Conservation (phyloP, 371 early-diverging fungal species). For the Mortierella sp. region DNA sequence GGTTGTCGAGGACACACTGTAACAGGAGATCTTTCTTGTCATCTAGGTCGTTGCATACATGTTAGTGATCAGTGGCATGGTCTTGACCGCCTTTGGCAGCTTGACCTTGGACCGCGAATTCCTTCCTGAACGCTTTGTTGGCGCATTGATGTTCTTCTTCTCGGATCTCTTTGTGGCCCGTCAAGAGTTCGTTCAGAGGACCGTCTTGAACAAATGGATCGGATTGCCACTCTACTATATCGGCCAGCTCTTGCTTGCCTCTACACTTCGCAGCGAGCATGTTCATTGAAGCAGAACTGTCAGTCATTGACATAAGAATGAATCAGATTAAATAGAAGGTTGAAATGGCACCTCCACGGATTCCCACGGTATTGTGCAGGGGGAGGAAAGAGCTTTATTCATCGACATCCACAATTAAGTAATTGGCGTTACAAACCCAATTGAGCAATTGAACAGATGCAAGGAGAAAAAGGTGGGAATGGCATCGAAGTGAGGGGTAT, state of each 20-base stretch:
- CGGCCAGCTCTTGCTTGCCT: slow-evolving; percentile 42
- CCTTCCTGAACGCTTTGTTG: slow-evolving; percentile 45
- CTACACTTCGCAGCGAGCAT: slow-evolving; percentile 43
- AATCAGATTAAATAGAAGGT: no score
- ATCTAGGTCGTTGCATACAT: slow-evolving; percentile 42
- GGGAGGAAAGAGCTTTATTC: no score
- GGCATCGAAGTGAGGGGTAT: background rate
- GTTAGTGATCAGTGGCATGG: slow-evolving; percentile 48
- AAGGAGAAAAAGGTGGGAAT: background rate
- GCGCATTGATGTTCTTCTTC: slow-evolving; percentile 49
- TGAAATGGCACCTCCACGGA: no score
- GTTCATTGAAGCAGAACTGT: slow-evolving; percentile 7
- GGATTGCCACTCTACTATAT: slow-evolving; percentile 49
- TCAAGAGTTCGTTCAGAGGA: slow-evolving; percentile 47
- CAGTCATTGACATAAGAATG: background rate
- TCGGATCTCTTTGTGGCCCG: slow-evolving; percentile 53
- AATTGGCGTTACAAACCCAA: no score
- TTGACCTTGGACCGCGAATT: slow-evolving; percentile 23
- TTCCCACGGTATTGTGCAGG: no score
- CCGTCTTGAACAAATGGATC: slow-evolving; percentile 46
- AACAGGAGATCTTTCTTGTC: background rate
- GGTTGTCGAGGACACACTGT: no score
- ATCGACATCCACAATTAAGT: no score
- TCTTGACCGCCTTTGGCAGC: slow-evolving; percentile 45
- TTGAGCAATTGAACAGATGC: no score